Evolutionary conservation across 2,329 filamentous ascomycete genomes (phyloP), one percentile per base, ranked within the genome.

Genomic region (Cadophora sp.): DNA sequence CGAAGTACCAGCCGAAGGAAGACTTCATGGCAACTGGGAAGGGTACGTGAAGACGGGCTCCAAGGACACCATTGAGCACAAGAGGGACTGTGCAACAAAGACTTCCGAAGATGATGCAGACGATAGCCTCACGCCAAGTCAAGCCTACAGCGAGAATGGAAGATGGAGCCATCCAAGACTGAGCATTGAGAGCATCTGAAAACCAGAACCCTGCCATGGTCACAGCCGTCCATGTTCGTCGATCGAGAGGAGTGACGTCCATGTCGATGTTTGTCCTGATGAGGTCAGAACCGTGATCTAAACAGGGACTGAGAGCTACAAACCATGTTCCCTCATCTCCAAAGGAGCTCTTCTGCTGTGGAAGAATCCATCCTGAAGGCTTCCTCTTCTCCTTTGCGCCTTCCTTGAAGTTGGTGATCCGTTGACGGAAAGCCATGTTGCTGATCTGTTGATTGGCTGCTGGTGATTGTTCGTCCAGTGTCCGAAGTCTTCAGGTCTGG

Each of bases 101-200:
- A 26, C 85, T 83, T 53, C 90, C 89, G 16, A 90, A 85, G 64
- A 87, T 82, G 67, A 86, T 87, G 65, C 74, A 75, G 55, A 73
- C 70, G 26, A 75, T 67, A 1, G 73, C 69, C 63, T 75, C 74
- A 31, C 74, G 71, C 77, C 79, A 83, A 3, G 81, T 82, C 66
- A 83, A 75, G 14, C 82, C 82, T 4, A 81, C 76, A 16, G 82
- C 80, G 55, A 84, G 80, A 69, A 84, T 83, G n/a, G 80, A 78
- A 7, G 81, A 79, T 3, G 81, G 80, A n/a, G 79, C 79, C 73
- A 80, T 78, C 82, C 83, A 84, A 51, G 78, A 77, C 71, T 83
- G 81, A 29, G 81, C 80, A 62, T 81, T 82, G 71, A 83, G 74
- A 11, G 80, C 78, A 74, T 84, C 82, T 19, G 75, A 79, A 67